Evolutionary conservation across 1,284 basidiomycete genomes (phyloP).

Genomic region (Cryptococcus amylolentus): DNA sequence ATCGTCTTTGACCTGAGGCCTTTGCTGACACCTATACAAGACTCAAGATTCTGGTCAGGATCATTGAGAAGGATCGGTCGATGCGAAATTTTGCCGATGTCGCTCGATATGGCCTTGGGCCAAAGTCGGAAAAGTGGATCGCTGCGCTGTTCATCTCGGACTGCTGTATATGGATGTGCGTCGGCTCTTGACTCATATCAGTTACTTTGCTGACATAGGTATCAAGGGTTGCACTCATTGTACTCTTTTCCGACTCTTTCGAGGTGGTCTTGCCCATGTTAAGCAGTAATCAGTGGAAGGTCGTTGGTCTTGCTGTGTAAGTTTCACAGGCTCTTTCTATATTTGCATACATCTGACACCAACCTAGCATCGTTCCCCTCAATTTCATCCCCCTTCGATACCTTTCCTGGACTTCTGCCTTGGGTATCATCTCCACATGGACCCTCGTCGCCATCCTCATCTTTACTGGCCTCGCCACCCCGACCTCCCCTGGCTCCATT

Average conservation of each 20-base stretch:
- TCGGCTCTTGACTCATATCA: background rate
- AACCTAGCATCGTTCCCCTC: constrained; percentile 66
- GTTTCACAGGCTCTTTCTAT: constrained; percentile 23
- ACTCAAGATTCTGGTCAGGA: constrained; percentile 44
- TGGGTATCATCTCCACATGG: constrained; percentile 75
- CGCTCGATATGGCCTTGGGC: constrained; percentile 53
- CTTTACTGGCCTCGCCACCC: constrained; percentile 61
- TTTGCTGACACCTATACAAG: constrained; percentile 13
- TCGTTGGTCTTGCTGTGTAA: constrained; percentile 67
- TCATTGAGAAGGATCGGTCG: constrained; percentile 42
- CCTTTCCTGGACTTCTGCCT: constrained; percentile 76
- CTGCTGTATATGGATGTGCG: constrained; percentile 60
- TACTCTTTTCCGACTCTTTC: constrained; percentile 77
- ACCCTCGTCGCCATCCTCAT: constrained; percentile 74
- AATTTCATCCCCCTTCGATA: constrained; percentile 80
- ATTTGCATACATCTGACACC: background rate
- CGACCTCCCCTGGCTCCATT: constrained; percentile 70
- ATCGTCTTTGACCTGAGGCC: background rate
- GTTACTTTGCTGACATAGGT: background rate
- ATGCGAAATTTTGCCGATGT: constrained; percentile 45
- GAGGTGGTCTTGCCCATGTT: constrained; percentile 66
- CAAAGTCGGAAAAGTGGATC: constrained; percentile 62
- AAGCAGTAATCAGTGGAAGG: constrained; percentile 69
- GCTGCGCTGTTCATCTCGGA: constrained; percentile 76
- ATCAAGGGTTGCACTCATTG: constrained; percentile 71